A percentile compares a stretch with the other conserved stretches of the same genome.
These are phyloP conservation scores for Lobulomyces angularis DNA, from an alignment of 192 early-diverging fungal species.

Conservation along the genomic window DNA sequence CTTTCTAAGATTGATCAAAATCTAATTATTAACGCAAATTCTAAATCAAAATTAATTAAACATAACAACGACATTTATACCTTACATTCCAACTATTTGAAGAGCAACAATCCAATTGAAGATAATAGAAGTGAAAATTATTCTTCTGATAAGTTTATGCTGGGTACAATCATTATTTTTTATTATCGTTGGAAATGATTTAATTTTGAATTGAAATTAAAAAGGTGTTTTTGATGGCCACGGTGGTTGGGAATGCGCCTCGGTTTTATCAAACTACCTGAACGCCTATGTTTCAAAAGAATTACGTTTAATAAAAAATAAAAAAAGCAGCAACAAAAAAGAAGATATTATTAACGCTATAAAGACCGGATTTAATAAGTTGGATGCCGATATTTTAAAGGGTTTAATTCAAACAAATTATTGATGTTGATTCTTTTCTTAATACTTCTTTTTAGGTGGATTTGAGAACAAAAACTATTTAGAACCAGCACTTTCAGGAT, in stretches of 20 bases:
- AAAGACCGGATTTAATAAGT: constrained; percentile 22
- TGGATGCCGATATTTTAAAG: constrained; percentile 34
- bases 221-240: constrained; percentile 40
- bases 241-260: constrained; percentile 30
- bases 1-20: too few species aligned
- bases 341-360: constrained; percentile 21
- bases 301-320: constrained; percentile 7
- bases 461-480: constrained; percentile 3
- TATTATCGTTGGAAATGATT: too few species aligned
- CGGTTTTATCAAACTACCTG: constrained; percentile 22
- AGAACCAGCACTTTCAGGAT: constrained; percentile 21
- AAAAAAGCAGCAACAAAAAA: too few species aligned
- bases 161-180: too few species aligned
- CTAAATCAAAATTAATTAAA: too few species aligned
- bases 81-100: too few species aligned
- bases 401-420: constrained; percentile 14
- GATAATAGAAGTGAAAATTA: too few species aligned
- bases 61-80: too few species aligned
- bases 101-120: too few species aligned
- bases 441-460: background rate
- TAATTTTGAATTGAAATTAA: too few species aligned
- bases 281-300: constrained; percentile 24
- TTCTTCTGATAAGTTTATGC: too few species aligned
- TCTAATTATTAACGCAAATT: too few species aligned
- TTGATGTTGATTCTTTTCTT: constrained; percentile 1